Base-by-base conservation (phyloP, 2,329 filamentous ascomycete genomes). In the Nakataea oryzae region DNA sequence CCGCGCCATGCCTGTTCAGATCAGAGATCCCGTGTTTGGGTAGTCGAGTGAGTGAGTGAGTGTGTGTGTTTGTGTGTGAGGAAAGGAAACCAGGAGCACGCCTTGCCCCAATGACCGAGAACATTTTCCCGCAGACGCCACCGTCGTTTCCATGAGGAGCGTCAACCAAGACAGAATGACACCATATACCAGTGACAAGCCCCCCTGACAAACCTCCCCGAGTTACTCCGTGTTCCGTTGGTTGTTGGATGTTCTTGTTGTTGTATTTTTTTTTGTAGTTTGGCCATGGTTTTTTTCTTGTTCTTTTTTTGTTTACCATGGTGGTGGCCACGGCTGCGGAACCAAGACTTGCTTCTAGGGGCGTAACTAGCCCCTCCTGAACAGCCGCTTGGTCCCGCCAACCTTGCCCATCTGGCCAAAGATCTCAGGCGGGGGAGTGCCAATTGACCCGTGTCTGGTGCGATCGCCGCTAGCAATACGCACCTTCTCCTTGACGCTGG, bases 401-500 rank as follows among this genome's bases (percentile, higher is more conserved):
- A 87, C 85, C 71, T 83, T 90, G 57, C 88, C 87, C 66, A 92
- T 74, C 66, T 91, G 87, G 26, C 86, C 87, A 73, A 91, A 89
- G 57, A 79, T 74, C 30, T 75, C 70, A 64, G 67, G 64, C 58
- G 69, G 61, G 50, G 64, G 65, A 21, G 58, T 55, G 28, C 30
- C 34, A 34, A 47, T n/a, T 34, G 58, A 57, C 50, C 21, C 30
- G 26, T 21, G 21, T 11, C 28, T 29, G 3, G 41, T 30, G 58
- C 74, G 75, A 71, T 86, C 86, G 62, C 83, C 83, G 69, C 87
- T 90, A 64, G 86, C 88, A 58, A 86, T 81, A 63, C 88, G 83
- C 54, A 92, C 90, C 70, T 90, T 88, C 69, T 90, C 88, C 75
- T 91, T 88, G 77, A 95, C 88, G 65, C 86, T 90, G 72, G 93